Base-by-base conservation (phyloP, 768 basidiomycete species). In the Tulasnella sp. region DNA sequence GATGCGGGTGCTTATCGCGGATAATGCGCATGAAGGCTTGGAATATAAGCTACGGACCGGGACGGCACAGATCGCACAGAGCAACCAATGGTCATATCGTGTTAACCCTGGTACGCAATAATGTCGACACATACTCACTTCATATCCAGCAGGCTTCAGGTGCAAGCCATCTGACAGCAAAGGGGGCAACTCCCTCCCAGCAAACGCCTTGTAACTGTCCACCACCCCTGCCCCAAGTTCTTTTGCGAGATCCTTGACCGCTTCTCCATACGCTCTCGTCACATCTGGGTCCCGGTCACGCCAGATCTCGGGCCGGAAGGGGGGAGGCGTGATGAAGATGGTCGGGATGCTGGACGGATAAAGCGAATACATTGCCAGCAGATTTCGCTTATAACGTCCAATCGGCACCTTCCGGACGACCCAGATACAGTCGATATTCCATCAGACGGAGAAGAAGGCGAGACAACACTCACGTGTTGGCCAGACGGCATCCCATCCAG, bases 141-240 rank as follows among this genome's bases (percentile, higher is more conserved):
- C 55, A 25, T 57, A 57, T 27, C 55, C 55, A 45, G 55, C 55
- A 27, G 55, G 55, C 23, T 57, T 57, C 21, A 57, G 55, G 48
- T 57, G 55, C 23, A 57, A 36, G 14, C 55, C 55, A 17, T 57
- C 55, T 32, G 42, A 45, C 12, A 57, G 55, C 17, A 57, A 31
- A 2, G 41, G 41, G 29, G 15, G 34, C n/a, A 57, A 32, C 11
- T 57, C 41, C 21, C 36, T 48, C 17, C 55, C 55, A 32, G 43
- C 32, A 36, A 57, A 57, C 27, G 43, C 55, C 45, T 57, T 57
- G 19, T 57, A 36, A 31, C 42, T 48, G 42, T 57, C 55, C 12
- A 57, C 55, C 6, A 57, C 4, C 6, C 27, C 31, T 40, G 29
- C 17, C 5, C 42, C 55, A 3, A 57, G 31, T 17, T 57, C 42